phyloP scores from a whole-genome alignment of 345 rosid species.

The Ceriops zippeliana region DNA sequence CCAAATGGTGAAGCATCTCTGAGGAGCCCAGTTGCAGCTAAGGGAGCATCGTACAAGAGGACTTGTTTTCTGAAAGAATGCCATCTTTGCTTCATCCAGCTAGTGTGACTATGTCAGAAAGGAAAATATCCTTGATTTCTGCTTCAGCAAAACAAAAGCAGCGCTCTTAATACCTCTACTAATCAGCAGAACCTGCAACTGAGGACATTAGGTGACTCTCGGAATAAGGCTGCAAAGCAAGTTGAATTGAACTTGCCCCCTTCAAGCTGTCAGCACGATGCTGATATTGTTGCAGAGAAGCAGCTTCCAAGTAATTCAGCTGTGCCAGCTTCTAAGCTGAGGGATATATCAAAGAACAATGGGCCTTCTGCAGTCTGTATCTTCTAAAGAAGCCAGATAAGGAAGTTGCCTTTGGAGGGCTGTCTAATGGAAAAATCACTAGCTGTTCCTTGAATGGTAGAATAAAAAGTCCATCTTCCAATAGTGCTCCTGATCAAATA shows the following conservation, averaged over 20 bases:
- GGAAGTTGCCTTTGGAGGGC: constrained; percentile 37
- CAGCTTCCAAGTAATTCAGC: constrained; percentile 42
- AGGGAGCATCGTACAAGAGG: constrained; percentile 28
- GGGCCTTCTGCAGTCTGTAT: constrained; percentile 35
- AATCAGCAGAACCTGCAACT: constrained; percentile 41
- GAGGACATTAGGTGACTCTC: constrained; percentile 36
- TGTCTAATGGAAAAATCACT: constrained; percentile 47
- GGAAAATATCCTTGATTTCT: constrained; percentile 36
- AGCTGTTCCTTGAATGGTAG: constrained; percentile 32
- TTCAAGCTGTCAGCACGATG: constrained; percentile 41
- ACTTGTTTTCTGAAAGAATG: constrained; percentile 37
- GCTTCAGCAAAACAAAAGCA: constrained; percentile 26
- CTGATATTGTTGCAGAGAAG: constrained; percentile 37
- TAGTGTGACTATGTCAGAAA: constrained; percentile 34
- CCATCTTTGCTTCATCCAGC: constrained; percentile 35
- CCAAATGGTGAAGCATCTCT: constrained; percentile 29
- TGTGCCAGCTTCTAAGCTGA: constrained; percentile 23
- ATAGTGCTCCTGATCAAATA: constrained; percentile 42
- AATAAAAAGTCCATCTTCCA: constrained; percentile 35
- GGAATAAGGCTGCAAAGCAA: constrained; percentile 53
- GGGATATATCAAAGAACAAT: constrained; percentile 42
- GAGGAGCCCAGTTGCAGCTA: constrained; percentile 32
- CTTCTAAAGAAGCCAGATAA: constrained; percentile 40
- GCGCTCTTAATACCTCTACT: constrained; percentile 23
- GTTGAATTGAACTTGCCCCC: constrained; percentile 80